Evolutionary conservation across 129 eudicot species (phyloP), one percentile per base, ranked within the genome.

Genomic region (Scalesia atractyloides): DNA sequence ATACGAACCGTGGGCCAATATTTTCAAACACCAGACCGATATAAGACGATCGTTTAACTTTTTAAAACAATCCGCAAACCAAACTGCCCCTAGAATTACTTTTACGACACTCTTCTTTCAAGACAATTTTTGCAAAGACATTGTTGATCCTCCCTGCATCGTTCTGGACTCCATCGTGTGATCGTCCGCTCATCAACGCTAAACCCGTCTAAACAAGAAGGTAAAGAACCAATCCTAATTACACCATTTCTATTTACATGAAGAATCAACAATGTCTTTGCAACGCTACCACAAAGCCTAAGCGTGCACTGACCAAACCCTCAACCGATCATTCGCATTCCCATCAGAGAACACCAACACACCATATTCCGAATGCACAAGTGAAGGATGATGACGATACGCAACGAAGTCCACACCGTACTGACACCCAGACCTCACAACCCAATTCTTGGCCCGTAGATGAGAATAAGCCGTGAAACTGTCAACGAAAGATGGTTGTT

Each of bases 341-440:
- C 54, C 83, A 6, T 59, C 77, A 1, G 82, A 69, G 13, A 83
- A 79, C 61, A 85, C 94, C 61, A 90, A 62, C 74, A 89, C 89
- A 1, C 84, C 83, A 65, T 84, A 90, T 60, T 90, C 91, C 63
- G 97, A 80, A 61, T 87, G 95, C 16, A 87, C 88, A 9, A 85
- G 57, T 48, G 87, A 79, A 13, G 94, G 96, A 77, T 88, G 97
- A 26, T 91, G 96, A 3, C 92, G 82, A 49, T 91, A 91, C 17
- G 97, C 94, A 72, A 88, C 93, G 75, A 77, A 91, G 76, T 91
- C 97, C 7, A 88, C 97, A n/a, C 97, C 97, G n/a, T 82, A 88
- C n/a, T 82, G 89, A 20, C 88, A 85, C 64, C 95, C 91, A 7
- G 87, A 64, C 47, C 87, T 84, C 72, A 91, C 97, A 1, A 91